Percentiles rank a stretch among this genome's conserved stretches.
Evolutionary conservation across 1,284 basidiomycete species (phyloP).

Genomic region (Trichosporon sp.): DNA sequence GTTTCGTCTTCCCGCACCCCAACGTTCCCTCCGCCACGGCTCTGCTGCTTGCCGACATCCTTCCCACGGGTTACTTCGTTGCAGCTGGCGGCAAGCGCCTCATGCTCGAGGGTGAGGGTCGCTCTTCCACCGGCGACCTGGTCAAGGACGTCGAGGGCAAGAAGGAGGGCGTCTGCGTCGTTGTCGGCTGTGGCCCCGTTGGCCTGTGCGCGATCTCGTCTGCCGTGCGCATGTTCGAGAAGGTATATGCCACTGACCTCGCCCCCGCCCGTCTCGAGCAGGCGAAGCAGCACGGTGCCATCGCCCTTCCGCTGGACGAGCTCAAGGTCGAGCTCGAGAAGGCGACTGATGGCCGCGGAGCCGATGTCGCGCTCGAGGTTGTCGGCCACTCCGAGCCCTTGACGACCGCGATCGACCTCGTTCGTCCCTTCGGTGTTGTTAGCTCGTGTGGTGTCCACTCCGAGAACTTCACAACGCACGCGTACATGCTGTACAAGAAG

Average conservation of each 20-base stretch:
- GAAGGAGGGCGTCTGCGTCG: constrained; percentile 38
- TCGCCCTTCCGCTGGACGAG: constrained; percentile 42
- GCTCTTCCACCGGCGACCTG: constrained; percentile 19
- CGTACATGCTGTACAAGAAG: constrained; percentile 3
- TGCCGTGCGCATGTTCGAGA: constrained; percentile 52
- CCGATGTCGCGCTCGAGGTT: constrained; percentile 63
- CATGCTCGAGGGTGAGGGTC: constrained; percentile 23
- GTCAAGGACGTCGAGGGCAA: constrained; percentile 21
- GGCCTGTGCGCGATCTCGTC: constrained; percentile 57
- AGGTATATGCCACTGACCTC: constrained; percentile 47
- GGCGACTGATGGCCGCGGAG: constrained; percentile 55
- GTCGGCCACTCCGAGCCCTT: constrained; percentile 76
- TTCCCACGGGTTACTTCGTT: constrained; percentile 58
- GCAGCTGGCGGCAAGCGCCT: constrained; percentile 54
- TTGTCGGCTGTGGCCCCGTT: constrained; percentile 58
- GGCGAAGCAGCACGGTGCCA: constrained; percentile 53
- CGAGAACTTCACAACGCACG: constrained; percentile 62
- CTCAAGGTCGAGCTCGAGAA: constrained; percentile 37
- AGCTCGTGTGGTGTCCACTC: constrained; percentile 70
- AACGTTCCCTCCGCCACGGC: constrained; percentile 52
- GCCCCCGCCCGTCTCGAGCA: constrained; percentile 33
- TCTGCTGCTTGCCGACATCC: constrained; percentile 58
- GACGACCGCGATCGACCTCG: constrained; percentile 71
- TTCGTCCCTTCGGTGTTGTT: constrained; percentile 77
- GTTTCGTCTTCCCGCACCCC: constrained; percentile 55